A percentile compares a stretch with the other conserved stretches of the same genome.
Conservation (phyloP, 1,139 yeast species). For the Saccharomyces hybrid region DNA sequence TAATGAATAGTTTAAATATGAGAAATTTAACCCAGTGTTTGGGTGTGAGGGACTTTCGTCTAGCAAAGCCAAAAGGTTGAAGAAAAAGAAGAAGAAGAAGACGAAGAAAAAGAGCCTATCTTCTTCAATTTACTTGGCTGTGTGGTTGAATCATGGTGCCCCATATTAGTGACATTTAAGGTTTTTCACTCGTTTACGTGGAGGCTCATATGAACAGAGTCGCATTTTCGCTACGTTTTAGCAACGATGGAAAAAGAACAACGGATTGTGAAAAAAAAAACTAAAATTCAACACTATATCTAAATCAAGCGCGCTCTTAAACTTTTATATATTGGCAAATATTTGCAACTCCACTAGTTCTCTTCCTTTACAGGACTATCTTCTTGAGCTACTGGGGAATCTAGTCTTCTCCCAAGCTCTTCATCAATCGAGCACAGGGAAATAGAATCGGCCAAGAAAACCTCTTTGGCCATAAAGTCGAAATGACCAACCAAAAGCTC, state of each 20-base stretch:
- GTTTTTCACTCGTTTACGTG: not conserved
- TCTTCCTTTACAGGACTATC: not conserved
- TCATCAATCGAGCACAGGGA: slow-evolving; percentile 24
- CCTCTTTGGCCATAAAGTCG: slow-evolving; percentile 16
- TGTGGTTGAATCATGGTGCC: not conserved
- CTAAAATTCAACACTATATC: not conserved
- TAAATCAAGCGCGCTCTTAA: not conserved
- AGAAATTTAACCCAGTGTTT: not conserved
- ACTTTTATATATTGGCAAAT: no score
- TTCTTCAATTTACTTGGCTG: no score
- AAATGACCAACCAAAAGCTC: slow-evolving; percentile 21
- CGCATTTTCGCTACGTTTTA: not conserved
- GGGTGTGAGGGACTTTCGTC: not conserved
- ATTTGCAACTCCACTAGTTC: not conserved
- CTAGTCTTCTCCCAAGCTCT: slow-evolving; percentile 6
- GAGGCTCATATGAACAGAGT: not conserved
- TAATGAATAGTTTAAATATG: not conserved
- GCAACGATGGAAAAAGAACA: not conserved
- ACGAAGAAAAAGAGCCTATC: not conserved
- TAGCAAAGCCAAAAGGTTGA: not conserved
- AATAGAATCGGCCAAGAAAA: slow-evolving; percentile 27
- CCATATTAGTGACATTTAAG: not conserved
- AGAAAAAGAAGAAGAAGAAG: not conserved
- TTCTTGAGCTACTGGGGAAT: slow-evolving; percentile 3
- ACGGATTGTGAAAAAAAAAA: not conserved